Evolutionary conservation across 345 rosid genomes (phyloP), one percentile per base, ranked within the genome.

Genomic region (Angophora floribunda): DNA sequence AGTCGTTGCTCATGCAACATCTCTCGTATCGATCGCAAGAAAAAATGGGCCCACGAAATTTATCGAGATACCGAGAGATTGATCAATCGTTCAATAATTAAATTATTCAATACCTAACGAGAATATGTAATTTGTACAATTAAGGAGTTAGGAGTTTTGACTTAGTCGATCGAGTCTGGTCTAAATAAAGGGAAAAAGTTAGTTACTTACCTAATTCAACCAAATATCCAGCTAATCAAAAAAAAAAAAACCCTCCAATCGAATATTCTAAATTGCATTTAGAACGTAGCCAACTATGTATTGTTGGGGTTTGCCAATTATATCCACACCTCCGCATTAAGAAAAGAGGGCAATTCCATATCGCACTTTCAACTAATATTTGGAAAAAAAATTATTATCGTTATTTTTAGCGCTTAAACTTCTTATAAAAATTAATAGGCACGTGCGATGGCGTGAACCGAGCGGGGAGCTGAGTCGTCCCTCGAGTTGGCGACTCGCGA

Each of bases 41-140:
- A 41, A 17, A 67, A 36, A 55, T 17, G 9, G 26, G 11, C 7
- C 47, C 3, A 21, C 4, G 2, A 19, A 36, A 70, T 36, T 36
- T 36, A 70, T 36, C 26, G 6, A 17, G 7, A 70, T 2, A 12
- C 0, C 2, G 0, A 1, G 44, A 2, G 6, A 32, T 0, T n/a
- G 19, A 0, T 7, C 6, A 13, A 1, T n/a, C 5, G 0, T n/a
- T 63, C 3, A 0, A 63, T 14, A 30, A 7, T 67, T 8, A 7
- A 32, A 7, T 32, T 30, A 32, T 32, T 67, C 1, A 0, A 3
- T 4, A 1, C 19, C 32, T 8, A 0, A 16, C 4, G 0, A 67
- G 0, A 16, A 30, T 32, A 21, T 22, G 22, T 0, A 0, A 30
- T 67, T 67, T 3, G 1, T 2, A 15, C 22, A 30, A 30, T 32